Base-by-base conservation (phyloP, 2,329 filamentous ascomycete genomes). In the Drechslerella dactyloides region DNA sequence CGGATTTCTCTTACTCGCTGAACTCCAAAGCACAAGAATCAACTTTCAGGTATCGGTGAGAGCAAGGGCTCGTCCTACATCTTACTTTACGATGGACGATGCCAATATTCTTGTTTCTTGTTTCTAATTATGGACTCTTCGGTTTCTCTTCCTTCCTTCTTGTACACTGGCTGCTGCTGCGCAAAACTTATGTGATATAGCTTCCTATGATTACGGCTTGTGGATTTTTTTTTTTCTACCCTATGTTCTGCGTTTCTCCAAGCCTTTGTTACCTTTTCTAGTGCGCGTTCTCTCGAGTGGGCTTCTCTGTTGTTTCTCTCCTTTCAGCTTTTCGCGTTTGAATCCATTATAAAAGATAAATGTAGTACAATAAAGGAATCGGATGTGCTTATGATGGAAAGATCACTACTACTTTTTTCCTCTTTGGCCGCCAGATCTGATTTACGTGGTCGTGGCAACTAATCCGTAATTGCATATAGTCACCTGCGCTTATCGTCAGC, bases 221-320 rank as follows among this genome's bases (percentile, higher is more conserved):
- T 30, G n/a, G 11, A 24, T 44, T 37, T 35, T 65, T 58, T 10
- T 37, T 8, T 48, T 37, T 10, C 24, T 30, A 42, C 10, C 21
- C 35, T 23, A 1, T 19, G n/a, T 55, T 15, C 23, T 55, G n/a
- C 30, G 51, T 33, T 3, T 53, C 27, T 53, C 23, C 27, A 17
- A 44, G 54, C 19, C 40, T 27, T 27, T 23, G 33, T 13, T 35
- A 40, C 33, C n/a, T n/a, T 61, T 30, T 42, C 11, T 60, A 53
- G 57, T 51, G 51, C 50, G 52, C 48, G 46, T 17, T 53, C 17
- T 27, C 21, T 53, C 50, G 50, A 30, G 21, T n/a, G n/a, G 19
- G 37, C 52, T 55, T 42, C 33, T 61, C 30, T 54, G 50, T 44
- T 23, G 17, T 17, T 35, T 59, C 50, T 59, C 53, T 51, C 7